Conservation (phyloP, 768 basidiomycete species). For the Crassisporium funariophilum region DNA sequence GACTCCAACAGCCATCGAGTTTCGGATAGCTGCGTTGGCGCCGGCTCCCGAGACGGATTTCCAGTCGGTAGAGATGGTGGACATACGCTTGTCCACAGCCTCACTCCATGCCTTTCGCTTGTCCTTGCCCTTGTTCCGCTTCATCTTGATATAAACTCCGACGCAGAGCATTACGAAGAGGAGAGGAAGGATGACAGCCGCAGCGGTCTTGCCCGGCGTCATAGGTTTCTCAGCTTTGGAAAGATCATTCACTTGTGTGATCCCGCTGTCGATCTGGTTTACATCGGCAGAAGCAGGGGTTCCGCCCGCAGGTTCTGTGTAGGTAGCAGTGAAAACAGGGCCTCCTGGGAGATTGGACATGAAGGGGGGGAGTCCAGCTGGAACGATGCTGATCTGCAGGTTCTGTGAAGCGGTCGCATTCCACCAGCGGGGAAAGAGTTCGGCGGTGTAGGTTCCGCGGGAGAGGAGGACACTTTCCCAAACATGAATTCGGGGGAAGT, state of each 20-base stretch:
- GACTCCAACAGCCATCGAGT: constrained; percentile 55
- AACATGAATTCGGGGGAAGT: constrained; percentile 49
- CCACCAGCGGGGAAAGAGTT: constrained; percentile 72
- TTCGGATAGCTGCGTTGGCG: constrained; percentile 73
- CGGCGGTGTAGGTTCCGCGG: constrained; percentile 49
- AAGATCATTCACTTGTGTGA: constrained; percentile 43
- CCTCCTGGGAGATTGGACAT: constrained; percentile 58
- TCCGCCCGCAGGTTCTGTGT: constrained; percentile 44
- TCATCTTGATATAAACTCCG: constrained; percentile 53
- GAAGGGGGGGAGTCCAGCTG: constrained; percentile 51
- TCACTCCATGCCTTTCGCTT: constrained; percentile 64
- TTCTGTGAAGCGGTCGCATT: constrained; percentile 48
- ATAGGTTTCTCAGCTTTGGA: constrained; percentile 34
- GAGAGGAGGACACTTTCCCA: constrained; percentile 57
- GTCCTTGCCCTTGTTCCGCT: constrained; percentile 48
- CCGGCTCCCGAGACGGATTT: constrained; percentile 69
- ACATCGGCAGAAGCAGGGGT: constrained; percentile 43
- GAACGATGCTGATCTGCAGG: constrained; percentile 64
- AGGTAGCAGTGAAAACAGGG: constrained; percentile 70
- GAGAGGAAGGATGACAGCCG: constrained; percentile 72
- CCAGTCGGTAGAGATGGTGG: constrained; percentile 78
- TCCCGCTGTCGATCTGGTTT: constrained; percentile 29
- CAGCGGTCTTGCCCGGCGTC: constrained; percentile 57
- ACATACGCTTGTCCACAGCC: constrained; percentile 81
- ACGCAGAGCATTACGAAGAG: constrained; percentile 47